Base-by-base conservation (phyloP, 2,329 filamentous ascomycete species). In the Colletotrichum sp. region DNA sequence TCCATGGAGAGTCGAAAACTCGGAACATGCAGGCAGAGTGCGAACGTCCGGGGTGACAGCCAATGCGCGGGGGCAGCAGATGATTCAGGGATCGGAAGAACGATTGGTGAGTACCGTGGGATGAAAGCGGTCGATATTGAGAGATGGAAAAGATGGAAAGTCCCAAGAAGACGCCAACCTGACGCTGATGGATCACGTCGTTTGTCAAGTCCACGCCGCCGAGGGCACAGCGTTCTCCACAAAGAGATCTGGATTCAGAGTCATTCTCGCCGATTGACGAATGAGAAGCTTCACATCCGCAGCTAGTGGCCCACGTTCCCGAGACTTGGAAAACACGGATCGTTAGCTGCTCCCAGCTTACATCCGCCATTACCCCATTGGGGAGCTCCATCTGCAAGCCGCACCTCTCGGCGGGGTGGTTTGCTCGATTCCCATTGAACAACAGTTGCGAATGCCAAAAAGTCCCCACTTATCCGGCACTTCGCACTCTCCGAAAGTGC, bases 401-500 rank as follows among this genome's bases (percentile, higher is more conserved):
- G 62, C 36, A 66, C 34, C 16, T 26, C 66, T 43, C 52, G 66
- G 56, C 38, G 56, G 28, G 26, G 12, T 30, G n/a, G n/a, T 24
- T 52, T 52, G 43, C 43, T 8, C 43, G 1, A 52, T 52, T 52
- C 10, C 43, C 10, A 52, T 52, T 52, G 28, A 38, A 1, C 26
- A 5, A 18, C 8, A 24, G 30, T 8, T 43, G 58, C 12, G 28
- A 56, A 24, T 69, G 65, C 15, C 26, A 36, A 1, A n/a, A 66
- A 16, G 18, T 1, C 12, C 26, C 48, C 30, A 34, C 15, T 28
- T 13, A 5, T 32, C 32, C 69, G 72, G 72, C 21, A 30, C 30
- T 72, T 75, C 69, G 72, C 68, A 72, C 61, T 64, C 8, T 72
- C 69, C 72, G 67, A 74, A 74, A 71, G 60, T 74, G 72, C 67